Conservation (phyloP, 176 grass and related monocot genomes). For the Oryza meridionalis region DNA sequence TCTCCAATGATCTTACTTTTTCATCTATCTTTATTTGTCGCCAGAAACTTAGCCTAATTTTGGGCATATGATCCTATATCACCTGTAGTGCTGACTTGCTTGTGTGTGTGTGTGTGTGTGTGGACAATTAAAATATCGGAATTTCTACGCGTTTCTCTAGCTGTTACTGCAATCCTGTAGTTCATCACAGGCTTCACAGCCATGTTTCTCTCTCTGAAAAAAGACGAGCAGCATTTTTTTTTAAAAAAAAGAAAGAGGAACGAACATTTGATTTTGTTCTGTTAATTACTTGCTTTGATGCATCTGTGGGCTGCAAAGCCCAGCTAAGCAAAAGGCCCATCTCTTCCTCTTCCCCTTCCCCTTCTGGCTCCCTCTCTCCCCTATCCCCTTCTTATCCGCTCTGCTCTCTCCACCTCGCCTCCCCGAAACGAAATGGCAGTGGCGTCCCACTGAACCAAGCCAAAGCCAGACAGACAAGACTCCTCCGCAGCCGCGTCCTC, state of each 20-base stretch:
- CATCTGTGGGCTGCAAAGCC: background rate
- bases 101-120: background rate
- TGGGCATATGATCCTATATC: background rate
- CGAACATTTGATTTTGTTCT: too few relatives aligned
- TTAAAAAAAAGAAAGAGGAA: too few relatives aligned
- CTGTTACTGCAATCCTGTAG: too few relatives aligned
- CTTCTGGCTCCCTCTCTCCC: slow-evolving; percentile 9
- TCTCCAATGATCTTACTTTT: too few relatives aligned
- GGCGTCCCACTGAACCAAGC: slow-evolving; percentile 31
- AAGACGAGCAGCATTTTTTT: too few relatives aligned
- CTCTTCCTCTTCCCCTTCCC: background rate
- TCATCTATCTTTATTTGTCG: background rate
- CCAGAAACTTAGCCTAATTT: background rate
- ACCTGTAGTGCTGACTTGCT: background rate
- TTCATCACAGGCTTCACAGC: too few relatives aligned
- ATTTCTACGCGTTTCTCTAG: background rate
- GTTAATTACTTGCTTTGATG: background rate
- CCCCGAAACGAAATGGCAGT: slow-evolving; percentile 41
- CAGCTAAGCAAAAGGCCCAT: slow-evolving; percentile 25
- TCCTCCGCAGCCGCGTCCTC: slow-evolving; percentile 12
- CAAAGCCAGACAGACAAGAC: background rate
- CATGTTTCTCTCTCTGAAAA: too few relatives aligned
- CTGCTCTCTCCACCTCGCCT: background rate
- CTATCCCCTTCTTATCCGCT: slow-evolving; percentile 36
- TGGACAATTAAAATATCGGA: background rate